Evolutionary conservation across 805 yeast species (phyloP).

Genomic region (Yarrowia sp.): DNA sequence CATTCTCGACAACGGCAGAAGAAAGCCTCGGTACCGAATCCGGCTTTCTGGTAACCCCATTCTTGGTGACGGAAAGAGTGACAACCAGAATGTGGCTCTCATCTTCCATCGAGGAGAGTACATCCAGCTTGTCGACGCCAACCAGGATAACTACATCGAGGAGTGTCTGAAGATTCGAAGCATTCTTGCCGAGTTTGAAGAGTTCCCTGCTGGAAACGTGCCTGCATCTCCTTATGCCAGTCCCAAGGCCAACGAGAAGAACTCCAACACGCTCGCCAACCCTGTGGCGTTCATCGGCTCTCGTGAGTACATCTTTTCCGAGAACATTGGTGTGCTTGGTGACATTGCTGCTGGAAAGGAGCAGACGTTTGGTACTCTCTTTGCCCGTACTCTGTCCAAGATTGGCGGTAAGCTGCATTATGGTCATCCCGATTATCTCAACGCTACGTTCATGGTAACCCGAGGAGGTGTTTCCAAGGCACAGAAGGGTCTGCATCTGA

Average conservation of each 20-base stretch:
- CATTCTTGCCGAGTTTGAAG: slow-evolving; percentile 75
- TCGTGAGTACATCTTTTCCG: slow-evolving; percentile 79
- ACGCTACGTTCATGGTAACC: slow-evolving; percentile 73
- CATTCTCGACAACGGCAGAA: slow-evolving; percentile 54
- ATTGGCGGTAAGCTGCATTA: slow-evolving; percentile 82
- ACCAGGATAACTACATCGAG: slow-evolving; percentile 78
- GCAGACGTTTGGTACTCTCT: slow-evolving; percentile 81
- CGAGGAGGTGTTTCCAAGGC: slow-evolving; percentile 87
- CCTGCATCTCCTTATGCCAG: slow-evolving; percentile 50
- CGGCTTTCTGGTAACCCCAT: slow-evolving; percentile 77
- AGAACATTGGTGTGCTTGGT: slow-evolving; percentile 76
- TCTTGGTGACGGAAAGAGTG: slow-evolving; percentile 81
- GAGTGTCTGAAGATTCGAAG: slow-evolving; percentile 78
- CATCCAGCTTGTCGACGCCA: slow-evolving; percentile 77
- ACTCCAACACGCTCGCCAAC: slow-evolving; percentile 35
- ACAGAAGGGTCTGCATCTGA: slow-evolving; percentile 76
- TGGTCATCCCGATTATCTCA: slow-evolving; percentile 84
- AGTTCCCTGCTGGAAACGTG: slow-evolving; percentile 37
- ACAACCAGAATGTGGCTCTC: slow-evolving; percentile 75
- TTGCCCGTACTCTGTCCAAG: slow-evolving; percentile 77
- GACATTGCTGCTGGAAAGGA: slow-evolving; percentile 88
- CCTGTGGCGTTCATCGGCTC: slow-evolving; percentile 86
- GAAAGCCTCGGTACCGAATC: slow-evolving; percentile 62
- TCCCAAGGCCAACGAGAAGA: slow-evolving; percentile 46
- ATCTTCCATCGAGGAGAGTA: slow-evolving; percentile 79